Conservation (phyloP, 345 rosid genomes). For the Euphorbia lathyris region DNA sequence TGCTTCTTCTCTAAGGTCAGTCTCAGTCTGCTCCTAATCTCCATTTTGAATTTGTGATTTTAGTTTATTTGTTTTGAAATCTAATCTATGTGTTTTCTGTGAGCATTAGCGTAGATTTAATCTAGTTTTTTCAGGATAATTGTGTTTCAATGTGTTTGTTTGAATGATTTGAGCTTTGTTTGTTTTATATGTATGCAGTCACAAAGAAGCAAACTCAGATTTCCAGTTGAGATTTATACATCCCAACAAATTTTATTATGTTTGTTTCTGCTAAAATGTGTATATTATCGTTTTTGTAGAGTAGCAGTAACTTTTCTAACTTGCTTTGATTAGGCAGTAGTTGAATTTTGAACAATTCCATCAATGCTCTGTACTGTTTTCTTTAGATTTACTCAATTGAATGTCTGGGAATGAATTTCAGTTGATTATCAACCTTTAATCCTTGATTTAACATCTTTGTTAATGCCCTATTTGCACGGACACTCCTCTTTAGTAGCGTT, state of each 20-base stretch:
- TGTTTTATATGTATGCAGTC: slow-evolving; percentile 11
- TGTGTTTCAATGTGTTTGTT: slow-evolving; percentile 13
- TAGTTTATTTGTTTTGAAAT: no score
- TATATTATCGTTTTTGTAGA: background rate
- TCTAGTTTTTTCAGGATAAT: background rate
- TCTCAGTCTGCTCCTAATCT: slow-evolving; percentile 24
- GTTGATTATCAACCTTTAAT: background rate
- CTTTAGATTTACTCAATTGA: slow-evolving; percentile 8
- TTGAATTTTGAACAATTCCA: background rate
- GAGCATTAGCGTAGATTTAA: no score
- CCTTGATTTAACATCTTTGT: background rate
- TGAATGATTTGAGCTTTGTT: slow-evolving; percentile 31
- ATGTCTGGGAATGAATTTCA: slow-evolving; percentile 11
- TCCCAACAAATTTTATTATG: background rate
- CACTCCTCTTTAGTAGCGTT: no score
- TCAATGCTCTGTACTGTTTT: slow-evolving; percentile 6
- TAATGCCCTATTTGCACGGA: no score
- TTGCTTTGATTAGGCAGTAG: background rate
- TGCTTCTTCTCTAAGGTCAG: slow-evolving; percentile 76
- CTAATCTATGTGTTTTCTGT: no score
- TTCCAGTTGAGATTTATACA: slow-evolving; percentile 17
- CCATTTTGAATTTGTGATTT: no score
- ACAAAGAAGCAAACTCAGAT: slow-evolving; percentile 30
- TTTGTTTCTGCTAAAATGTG: background rate
- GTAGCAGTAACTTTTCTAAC: background rate